phyloP scores from a whole-genome alignment of 139 green algal genomes.

The Asterochloris sp. region DNA sequence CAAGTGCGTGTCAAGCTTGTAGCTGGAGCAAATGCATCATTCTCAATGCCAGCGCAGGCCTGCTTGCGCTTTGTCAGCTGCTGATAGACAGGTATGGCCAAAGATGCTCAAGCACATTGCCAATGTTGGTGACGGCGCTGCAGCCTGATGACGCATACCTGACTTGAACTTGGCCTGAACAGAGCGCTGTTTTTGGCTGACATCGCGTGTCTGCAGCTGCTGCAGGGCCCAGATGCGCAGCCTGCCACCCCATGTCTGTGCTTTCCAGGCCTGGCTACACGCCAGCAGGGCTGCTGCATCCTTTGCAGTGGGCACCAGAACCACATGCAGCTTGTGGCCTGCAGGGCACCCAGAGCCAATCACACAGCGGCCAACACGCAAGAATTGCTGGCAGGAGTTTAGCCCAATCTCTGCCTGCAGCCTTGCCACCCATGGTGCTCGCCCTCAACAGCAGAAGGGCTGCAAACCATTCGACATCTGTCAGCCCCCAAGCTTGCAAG shows the following conservation, averaged over 20 bases:
- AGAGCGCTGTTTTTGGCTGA: neutral
- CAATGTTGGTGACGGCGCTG: neutral
- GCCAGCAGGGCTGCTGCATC: neutral
- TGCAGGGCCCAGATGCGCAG: slow-evolving; percentile 11
- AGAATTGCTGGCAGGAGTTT: neutral
- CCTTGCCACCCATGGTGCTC: no score
- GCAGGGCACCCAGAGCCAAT: neutral
- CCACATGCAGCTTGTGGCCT: slow-evolving; percentile 8
- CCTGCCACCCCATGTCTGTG: no score
- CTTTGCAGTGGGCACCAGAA: neutral
- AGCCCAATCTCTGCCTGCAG: no score
- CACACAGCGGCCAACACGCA: neutral
- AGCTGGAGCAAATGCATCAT: no score
- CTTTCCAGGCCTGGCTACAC: neutral
- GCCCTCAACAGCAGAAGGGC: no score
- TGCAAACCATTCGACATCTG: no score
- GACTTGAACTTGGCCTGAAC: neutral
- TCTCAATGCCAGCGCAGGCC: no score
- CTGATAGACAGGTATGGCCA: neutral
- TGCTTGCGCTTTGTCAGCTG: neutral
- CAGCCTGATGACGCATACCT: neutral
- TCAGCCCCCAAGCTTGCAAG: no score
- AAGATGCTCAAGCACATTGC: neutral
- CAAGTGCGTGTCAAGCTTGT: no score
- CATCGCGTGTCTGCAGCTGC: slow-evolving; percentile 1